These are phyloP conservation scores for Pythium folliculosum DNA, from an alignment of 352 stramenopile genomes.

Conservation along the genomic window DNA sequence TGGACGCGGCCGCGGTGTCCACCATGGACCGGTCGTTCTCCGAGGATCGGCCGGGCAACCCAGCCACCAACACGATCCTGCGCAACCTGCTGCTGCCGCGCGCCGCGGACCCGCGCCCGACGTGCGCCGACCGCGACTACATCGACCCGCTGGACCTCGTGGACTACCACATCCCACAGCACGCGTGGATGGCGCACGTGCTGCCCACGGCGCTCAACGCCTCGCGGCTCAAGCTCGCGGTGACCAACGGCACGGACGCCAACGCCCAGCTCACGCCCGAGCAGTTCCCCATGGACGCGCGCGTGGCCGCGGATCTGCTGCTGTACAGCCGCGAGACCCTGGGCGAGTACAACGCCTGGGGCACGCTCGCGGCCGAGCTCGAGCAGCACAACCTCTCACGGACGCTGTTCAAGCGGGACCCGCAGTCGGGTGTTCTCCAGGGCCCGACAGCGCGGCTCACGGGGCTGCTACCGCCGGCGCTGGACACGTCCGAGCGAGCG, in stretches of 20 bases:
- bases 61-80: slow-evolving; percentile 10
- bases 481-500: background rate
- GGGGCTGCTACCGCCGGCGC: background rate
- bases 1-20: background rate
- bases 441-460: background rate
- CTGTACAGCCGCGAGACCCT: too few relatives aligned
- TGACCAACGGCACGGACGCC: background rate
- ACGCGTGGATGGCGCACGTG: background rate
- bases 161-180: slow-evolving; percentile 1
- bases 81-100: slow-evolving; percentile 10
- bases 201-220: background rate
- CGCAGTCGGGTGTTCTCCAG: too few relatives aligned
- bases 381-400: too few relatives aligned
- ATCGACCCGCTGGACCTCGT: background rate
- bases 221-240: background rate
- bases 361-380: too few relatives aligned
- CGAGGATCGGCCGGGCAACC: background rate
- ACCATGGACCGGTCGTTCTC: slow-evolving; percentile 3
- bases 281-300: slow-evolving; percentile 2
- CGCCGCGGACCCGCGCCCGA: background rate
- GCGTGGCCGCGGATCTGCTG: slow-evolving; percentile 1
- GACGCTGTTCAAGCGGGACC: too few relatives aligned
- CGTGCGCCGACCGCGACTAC: background rate
- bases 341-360: too few relatives aligned
- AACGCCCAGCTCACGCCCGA: background rate